Evolutionary conservation across 1,139 yeast genomes (phyloP).

Genomic region (Zygosaccharomyces pseudobailii): DNA sequence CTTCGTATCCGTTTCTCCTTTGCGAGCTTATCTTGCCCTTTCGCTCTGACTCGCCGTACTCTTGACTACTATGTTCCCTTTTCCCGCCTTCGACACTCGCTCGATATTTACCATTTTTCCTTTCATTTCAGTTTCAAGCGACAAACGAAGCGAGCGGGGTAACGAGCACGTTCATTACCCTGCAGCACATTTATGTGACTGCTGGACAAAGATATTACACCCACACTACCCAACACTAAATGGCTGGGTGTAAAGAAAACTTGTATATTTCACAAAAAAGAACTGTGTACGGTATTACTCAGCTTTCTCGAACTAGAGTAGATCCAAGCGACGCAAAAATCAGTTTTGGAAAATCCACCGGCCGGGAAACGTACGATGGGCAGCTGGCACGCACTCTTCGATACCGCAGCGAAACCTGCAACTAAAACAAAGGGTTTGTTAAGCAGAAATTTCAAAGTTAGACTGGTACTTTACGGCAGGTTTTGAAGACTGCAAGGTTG

Average conservation of each 20-base stretch:
- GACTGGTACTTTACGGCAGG: background rate
- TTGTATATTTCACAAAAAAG: background rate
- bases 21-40: background rate
- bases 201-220: background rate
- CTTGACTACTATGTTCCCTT: background rate
- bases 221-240: background rate
- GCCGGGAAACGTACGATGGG: conserved; percentile 1
- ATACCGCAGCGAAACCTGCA: conserved; percentile 1
- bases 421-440: background rate
- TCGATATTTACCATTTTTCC: background rate
- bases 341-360: conserved; percentile 2
- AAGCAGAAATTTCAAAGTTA: background rate
- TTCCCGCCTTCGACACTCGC: background rate
- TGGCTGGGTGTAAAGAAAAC: background rate
- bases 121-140: background rate
- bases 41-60: background rate
- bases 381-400: conserved; percentile 3
- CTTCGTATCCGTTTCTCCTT: background rate
- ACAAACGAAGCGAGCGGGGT: too few species aligned
- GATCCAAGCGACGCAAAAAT: conserved; percentile 4
- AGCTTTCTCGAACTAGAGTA: too few species aligned
- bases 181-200: background rate
- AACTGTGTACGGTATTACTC: too few species aligned
- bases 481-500: conserved; percentile 27
- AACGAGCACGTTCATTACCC: background rate